These are phyloP conservation scores for Chlorella sp. DNA, from an alignment of 139 green algal species.

Conservation along the genomic window DNA sequence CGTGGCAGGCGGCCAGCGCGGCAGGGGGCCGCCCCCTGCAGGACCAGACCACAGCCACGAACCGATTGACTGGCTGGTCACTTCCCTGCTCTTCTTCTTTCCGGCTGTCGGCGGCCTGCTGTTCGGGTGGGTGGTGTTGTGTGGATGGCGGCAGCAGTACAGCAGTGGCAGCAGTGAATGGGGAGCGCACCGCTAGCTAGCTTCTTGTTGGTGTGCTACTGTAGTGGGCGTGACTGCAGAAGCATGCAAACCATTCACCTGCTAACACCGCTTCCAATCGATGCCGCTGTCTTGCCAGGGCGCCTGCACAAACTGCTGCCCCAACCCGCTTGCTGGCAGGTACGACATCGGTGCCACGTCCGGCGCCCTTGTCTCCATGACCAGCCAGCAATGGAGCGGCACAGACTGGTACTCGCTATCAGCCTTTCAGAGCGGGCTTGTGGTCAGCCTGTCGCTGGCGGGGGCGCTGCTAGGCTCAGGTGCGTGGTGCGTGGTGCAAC, in stretches of 20 bases:
- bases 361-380: constrained; percentile 83
- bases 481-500: too few relatives aligned
- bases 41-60: background rate
- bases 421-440: constrained; percentile 67
- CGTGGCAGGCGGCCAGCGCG: background rate
- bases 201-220: too few relatives aligned
- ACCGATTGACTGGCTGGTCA: constrained; percentile 38
- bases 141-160: background rate
- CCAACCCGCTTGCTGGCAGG: constrained; percentile 3
- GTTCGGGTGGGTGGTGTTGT: constrained; percentile 60
- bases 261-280: too few relatives aligned
- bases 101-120: constrained; percentile 74
- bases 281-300: too few relatives aligned
- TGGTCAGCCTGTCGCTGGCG: constrained; percentile 81
- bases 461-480: constrained; percentile 72
- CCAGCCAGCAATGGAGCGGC: constrained; percentile 55
- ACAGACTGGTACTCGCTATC: constrained; percentile 76
- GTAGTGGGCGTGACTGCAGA: too few relatives aligned
- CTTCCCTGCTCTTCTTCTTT: constrained; percentile 67
- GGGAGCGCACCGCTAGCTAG: too few relatives aligned
- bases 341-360: constrained; percentile 91
- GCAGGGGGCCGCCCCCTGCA: background rate
- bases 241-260: too few relatives aligned
- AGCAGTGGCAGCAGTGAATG: too few relatives aligned
- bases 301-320: too few relatives aligned